Evolutionary conservation across 1,139 yeast genomes (phyloP).

Genomic region (Hansenula sp.): DNA sequence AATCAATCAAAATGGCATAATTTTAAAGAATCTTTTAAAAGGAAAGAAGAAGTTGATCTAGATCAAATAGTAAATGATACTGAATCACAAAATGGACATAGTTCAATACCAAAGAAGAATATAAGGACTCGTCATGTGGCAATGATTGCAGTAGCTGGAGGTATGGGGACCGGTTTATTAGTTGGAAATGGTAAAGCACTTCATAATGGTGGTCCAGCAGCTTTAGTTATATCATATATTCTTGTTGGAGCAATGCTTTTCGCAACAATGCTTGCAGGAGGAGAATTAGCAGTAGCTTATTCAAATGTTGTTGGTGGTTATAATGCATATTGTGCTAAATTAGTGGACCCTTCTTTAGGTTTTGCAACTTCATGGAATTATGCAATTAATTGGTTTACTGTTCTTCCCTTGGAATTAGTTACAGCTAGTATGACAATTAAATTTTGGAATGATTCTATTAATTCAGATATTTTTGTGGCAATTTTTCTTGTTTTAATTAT

Average conservation of each 20-base stretch:
- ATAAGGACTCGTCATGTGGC: slow-evolving; percentile 29
- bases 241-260: background rate
- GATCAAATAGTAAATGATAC: background rate
- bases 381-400: slow-evolving; percentile 70
- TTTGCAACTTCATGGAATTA: slow-evolving; percentile 74
- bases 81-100: background rate
- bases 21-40: slow-evolving; percentile 1
- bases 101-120: too few relatives aligned
- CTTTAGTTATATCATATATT: slow-evolving; percentile 45
- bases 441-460: slow-evolving; percentile 49
- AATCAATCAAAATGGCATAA: background rate
- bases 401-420: slow-evolving; percentile 67
- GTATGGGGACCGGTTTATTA: slow-evolving; percentile 62
- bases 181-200: slow-evolving; percentile 58
- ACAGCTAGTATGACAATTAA: slow-evolving; percentile 66
- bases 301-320: slow-evolving; percentile 18
- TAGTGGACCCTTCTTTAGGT: slow-evolving; percentile 71
- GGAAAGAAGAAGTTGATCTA: background rate
- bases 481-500: slow-evolving; percentile 49
- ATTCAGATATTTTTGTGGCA: slow-evolving; percentile 55
- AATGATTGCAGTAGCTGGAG: slow-evolving; percentile 66
- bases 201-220: slow-evolving; percentile 57
- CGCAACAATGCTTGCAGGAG: too few relatives aligned
- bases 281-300: too few relatives aligned
- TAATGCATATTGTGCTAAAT: slow-evolving; percentile 58